These are phyloP conservation scores for Bruguiera gymnorhiza DNA, from an alignment of 345 rosid genomes.

Conservation along the genomic window DNA sequence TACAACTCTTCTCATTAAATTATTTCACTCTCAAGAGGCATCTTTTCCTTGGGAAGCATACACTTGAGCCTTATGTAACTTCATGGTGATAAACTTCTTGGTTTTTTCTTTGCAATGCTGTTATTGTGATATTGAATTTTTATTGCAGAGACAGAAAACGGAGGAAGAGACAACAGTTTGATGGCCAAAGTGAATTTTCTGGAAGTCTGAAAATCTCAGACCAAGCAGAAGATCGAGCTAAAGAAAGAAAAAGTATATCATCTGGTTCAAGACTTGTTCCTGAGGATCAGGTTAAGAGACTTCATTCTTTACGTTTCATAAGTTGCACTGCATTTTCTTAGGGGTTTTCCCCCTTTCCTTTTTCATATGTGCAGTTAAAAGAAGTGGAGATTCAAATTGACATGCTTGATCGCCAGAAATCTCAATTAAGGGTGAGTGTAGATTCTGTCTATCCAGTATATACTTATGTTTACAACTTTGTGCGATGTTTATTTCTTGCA, in stretches of 20 bases:
- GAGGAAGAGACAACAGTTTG: conserved; percentile 42
- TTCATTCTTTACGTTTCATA: too few species aligned
- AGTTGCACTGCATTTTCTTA: background rate
- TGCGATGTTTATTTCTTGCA: background rate
- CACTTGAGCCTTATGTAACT: background rate
- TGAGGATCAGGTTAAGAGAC: conserved; percentile 61
- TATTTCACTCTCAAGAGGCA: too few species aligned
- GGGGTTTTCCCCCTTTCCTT: background rate
- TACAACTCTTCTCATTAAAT: too few species aligned
- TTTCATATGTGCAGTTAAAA: conserved; percentile 54
- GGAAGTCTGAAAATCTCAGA: conserved; percentile 52
- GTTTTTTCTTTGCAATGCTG: background rate
- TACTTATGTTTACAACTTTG: conserved; percentile 1
- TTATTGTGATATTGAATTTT: background rate
- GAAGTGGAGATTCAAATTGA: conserved; percentile 50
- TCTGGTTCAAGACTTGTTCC: conserved; percentile 43
- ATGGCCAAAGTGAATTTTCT: conserved; percentile 54
- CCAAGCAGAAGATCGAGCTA: conserved; percentile 45
- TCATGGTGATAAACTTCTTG: background rate
- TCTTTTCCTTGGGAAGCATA: too few species aligned
- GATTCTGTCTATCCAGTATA: conserved; percentile 13
- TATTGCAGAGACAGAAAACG: conserved; percentile 48
- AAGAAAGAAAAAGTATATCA: conserved; percentile 37
- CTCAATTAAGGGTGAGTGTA: conserved; percentile 52
- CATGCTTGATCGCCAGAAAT: conserved; percentile 46